These are phyloP conservation scores for Neurospora sp. DNA, from an alignment of 2,329 filamentous ascomycete genomes.

Conservation along the genomic window DNA sequence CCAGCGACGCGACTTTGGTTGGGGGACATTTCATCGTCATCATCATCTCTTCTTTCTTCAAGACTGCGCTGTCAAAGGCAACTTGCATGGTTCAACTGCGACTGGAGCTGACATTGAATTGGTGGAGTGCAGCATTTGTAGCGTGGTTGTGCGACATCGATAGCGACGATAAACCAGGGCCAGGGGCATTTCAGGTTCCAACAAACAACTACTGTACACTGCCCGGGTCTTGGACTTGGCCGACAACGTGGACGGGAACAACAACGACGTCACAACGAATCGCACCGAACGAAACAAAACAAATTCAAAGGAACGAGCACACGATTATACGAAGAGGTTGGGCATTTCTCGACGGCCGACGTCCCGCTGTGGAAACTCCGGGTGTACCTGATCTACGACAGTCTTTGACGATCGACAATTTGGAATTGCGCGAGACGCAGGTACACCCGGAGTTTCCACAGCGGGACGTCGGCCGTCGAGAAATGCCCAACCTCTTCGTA, in stretches of 20 bases:
- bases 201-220: background rate
- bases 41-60: background rate
- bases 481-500: background rate
- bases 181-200: background rate
- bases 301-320: background rate
- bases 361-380: background rate
- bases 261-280: background rate
- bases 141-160: background rate
- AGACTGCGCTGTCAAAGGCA: background rate
- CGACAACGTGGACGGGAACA: background rate
- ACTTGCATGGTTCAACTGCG: background rate
- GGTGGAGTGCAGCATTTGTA: background rate
- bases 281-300: background rate
- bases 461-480: background rate
- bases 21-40: background rate
- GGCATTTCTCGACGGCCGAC: background rate
- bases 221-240: background rate
- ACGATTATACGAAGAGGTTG: background rate
- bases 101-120: background rate
- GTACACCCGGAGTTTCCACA: background rate
- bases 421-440: background rate
- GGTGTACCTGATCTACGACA: background rate
- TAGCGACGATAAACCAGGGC: background rate
- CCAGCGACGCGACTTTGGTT: background rate
- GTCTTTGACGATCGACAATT: background rate